Evolutionary conservation across 805 yeast genomes (phyloP).

Genomic region (Saccharomycopsis olivae): DNA sequence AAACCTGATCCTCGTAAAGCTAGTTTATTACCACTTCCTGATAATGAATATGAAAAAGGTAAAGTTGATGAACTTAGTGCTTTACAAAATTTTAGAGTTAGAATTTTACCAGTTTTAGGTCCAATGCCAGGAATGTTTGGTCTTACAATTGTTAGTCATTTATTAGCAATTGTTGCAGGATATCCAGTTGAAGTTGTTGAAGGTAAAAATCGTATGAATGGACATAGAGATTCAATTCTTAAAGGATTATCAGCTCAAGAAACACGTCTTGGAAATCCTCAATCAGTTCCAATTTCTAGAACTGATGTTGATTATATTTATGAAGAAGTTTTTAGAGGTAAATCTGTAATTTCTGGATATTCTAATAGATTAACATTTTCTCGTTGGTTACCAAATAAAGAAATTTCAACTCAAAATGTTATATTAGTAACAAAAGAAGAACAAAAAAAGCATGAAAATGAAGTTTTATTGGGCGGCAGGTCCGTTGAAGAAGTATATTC

Average conservation of each 20-base stretch:
- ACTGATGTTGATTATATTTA: conserved; percentile 71
- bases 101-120: conserved; percentile 92
- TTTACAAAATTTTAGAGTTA: conserved; percentile 78
- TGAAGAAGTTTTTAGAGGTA: conserved; percentile 90
- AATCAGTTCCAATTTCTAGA: conserved; percentile 62
- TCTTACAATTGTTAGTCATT: conserved; percentile 73
- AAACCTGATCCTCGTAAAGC: conserved; percentile 97
- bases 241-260: conserved; percentile 84
- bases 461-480: conserved; percentile 63
- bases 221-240: conserved; percentile 74
- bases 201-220: conserved; percentile 77
- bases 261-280: conserved; percentile 67
- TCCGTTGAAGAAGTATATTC: conserved; percentile 52
- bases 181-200: conserved; percentile 88
- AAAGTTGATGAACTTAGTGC: conserved; percentile 82
- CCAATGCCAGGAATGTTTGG: conserved; percentile 98
- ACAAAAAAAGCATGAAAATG: conserved; percentile 66
- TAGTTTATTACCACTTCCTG: conserved; percentile 71
- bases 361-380: conserved; percentile 73
- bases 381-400: conserved; percentile 69
- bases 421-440: conserved; percentile 87
- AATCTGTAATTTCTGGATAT: conserved; percentile 76
- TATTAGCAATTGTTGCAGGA: conserved; percentile 70
- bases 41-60: conserved; percentile 71
- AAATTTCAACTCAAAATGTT: conserved; percentile 62